Conservation (phyloP, 2,329 filamentous ascomycete genomes). For the Allantophomopsis lycopodina region DNA sequence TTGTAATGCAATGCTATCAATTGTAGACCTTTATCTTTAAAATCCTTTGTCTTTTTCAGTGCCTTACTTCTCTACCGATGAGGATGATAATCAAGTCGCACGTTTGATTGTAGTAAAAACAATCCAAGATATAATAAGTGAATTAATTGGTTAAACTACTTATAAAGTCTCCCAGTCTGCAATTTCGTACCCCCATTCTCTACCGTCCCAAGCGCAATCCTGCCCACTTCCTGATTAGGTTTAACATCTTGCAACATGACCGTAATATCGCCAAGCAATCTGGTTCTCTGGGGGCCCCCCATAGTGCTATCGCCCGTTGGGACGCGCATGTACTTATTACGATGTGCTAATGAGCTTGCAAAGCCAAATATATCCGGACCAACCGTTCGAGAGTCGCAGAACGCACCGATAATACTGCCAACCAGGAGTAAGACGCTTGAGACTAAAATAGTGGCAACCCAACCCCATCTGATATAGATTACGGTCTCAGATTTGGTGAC, state of each 20-base stretch:
- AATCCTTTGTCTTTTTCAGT: too few relatives aligned
- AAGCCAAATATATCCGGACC: conserved; percentile 6
- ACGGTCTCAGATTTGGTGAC: not conserved
- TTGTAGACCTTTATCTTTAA: too few relatives aligned
- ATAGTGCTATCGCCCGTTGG: conserved; percentile 2
- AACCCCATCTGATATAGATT: conserved; percentile 2
- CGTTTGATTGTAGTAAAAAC: too few relatives aligned
- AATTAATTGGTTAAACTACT: too few relatives aligned
- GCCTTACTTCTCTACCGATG: too few relatives aligned
- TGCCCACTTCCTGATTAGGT: conserved; percentile 4
- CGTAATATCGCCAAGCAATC: conserved; percentile 3
- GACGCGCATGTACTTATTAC: conserved; percentile 4
- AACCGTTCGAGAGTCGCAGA: conserved; percentile 2
- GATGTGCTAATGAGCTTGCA: conserved; percentile 4
- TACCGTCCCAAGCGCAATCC: conserved; percentile 6
- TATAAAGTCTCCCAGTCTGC: conserved; percentile 3
- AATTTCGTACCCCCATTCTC: conserved; percentile 1
- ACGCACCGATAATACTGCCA: conserved; percentile 2
- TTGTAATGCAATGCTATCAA: too few relatives aligned
- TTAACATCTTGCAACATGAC: conserved; percentile 9
- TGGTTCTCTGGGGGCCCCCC: conserved; percentile 4
- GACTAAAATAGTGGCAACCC: conserved; percentile 2
- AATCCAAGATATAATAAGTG: too few relatives aligned
- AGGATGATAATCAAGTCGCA: too few relatives aligned
- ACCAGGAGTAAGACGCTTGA: conserved; percentile 1